Evolutionary conservation across 1,139 yeast genomes (phyloP).

Genomic region (Schwanniomyces etchellsii): DNA sequence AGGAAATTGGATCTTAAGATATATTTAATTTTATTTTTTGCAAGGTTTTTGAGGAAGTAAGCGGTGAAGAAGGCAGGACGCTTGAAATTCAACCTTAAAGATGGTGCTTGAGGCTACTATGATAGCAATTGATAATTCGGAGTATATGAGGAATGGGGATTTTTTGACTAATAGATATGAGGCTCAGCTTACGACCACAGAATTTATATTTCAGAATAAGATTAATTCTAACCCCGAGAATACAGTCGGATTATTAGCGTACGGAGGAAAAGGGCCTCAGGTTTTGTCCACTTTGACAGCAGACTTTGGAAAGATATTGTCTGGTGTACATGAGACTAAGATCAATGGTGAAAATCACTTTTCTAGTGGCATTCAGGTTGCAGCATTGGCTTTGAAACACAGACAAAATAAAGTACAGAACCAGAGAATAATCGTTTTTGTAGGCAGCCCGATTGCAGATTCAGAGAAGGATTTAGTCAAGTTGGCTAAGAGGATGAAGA

Average conservation of each 20-base stretch:
- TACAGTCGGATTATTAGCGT: slow-evolving; percentile 84
- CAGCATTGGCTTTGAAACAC: slow-evolving; percentile 94
- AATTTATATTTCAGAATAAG: slow-evolving; percentile 79
- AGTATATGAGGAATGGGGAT: slow-evolving; percentile 94
- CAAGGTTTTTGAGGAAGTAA: no score
- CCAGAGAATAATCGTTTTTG: slow-evolving; percentile 85
- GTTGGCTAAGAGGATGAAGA: slow-evolving; percentile 89
- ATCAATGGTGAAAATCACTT: slow-evolving; percentile 68
- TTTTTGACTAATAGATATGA: slow-evolving; percentile 84
- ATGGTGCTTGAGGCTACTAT: slow-evolving; percentile 97
- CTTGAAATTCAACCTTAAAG: slow-evolving; percentile 11
- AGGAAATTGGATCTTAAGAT: no score
- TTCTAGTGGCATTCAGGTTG: slow-evolving; percentile 86
- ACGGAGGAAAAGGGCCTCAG: slow-evolving; percentile 81
- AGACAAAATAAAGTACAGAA: slow-evolving; percentile 91
- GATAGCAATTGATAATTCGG: slow-evolving; percentile 93
- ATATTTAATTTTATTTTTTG: no score
- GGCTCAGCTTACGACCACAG: slow-evolving; percentile 92
- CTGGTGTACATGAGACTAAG: slow-evolving; percentile 83
- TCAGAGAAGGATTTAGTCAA: slow-evolving; percentile 69
- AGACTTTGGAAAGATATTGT: slow-evolving; percentile 79
- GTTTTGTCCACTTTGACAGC: slow-evolving; percentile 85
- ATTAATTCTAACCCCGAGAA: slow-evolving; percentile 88
- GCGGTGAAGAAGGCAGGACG: no score
- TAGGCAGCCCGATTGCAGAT: slow-evolving; percentile 80